These are phyloP conservation scores for Pseudocercospora cruenta DNA, from an alignment of 2,329 filamentous ascomycete genomes.

Conservation along the genomic window DNA sequence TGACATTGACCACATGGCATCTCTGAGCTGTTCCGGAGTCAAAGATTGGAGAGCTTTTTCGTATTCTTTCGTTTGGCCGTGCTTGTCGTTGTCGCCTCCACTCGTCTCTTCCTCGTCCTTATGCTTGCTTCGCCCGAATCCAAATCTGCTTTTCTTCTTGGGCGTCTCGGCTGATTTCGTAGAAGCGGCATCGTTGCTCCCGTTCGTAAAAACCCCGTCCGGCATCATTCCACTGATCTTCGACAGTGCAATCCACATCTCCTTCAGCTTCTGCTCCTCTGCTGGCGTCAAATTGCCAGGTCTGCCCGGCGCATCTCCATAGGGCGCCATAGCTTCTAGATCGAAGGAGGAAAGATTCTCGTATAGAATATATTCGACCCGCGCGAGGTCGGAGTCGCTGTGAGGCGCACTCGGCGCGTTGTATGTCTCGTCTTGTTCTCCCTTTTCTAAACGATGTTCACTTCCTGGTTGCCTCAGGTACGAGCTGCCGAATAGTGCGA, in stretches of 20 bases:
- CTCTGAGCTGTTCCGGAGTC: constrained; percentile 75
- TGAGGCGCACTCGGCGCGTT: constrained; percentile 24
- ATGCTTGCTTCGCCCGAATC: constrained; percentile 70
- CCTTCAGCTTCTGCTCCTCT: constrained; percentile 83
- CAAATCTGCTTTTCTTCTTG: constrained; percentile 67
- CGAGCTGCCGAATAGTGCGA: constrained; percentile 29
- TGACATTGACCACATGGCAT: constrained; percentile 88
- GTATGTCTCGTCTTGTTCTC: not conserved
- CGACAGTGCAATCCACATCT: constrained; percentile 79
- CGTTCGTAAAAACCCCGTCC: constrained; percentile 29
- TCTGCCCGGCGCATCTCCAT: constrained; percentile 63
- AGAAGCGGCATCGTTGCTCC: constrained; percentile 29
- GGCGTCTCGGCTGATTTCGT: constrained; percentile 22
- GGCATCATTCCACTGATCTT: constrained; percentile 69
- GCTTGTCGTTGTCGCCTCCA: constrained; percentile 75
- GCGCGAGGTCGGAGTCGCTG: constrained; percentile 16
- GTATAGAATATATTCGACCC: not conserved
- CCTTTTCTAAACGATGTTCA: not conserved
- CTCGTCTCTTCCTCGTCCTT: constrained; percentile 60
- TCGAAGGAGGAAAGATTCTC: constrained; percentile 4
- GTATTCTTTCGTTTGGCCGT: constrained; percentile 85
- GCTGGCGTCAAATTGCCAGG: constrained; percentile 86
- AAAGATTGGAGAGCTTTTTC: constrained; percentile 77
- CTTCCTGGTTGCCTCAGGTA: constrained; percentile 19
- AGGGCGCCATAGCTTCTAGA: constrained; percentile 47